Evolutionary conservation across 2,329 filamentous ascomycete species (phyloP), one percentile per base, ranked within the genome.

Genomic region (Fusarium agapanthi): DNA sequence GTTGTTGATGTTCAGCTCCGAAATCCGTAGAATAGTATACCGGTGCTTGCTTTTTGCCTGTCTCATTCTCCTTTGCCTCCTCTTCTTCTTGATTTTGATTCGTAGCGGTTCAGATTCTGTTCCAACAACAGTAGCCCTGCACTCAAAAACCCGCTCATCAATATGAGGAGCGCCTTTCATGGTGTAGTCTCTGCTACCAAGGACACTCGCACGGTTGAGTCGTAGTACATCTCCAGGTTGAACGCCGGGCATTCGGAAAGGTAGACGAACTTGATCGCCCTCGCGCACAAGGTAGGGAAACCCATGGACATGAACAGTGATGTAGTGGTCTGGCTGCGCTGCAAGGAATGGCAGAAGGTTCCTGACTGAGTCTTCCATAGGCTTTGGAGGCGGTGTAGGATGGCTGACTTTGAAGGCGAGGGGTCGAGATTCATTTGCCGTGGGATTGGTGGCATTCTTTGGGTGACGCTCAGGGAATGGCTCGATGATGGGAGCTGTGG

Each of bases 171-270:
- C 84, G 10, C 93, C 93, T 81, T 95, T 93, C 72, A 98, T 86
- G 10, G 95, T 98, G 83, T 93, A 97, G 81, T 98, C 95, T 72
- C 96, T 88, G 75, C 92, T 95, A 34, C 96, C 96, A 48, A 99
- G 84, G 60, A 92, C 86, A 44, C 90, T 92, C 30, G 95, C 96
- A 62, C 95, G 92, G 84, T 97, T 95, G 65, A 99, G 88, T 12
- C 95, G 93, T 67, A 99, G 87, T 41, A 97, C 86, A 80, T 98
- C 95, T 35, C 96, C 96, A 2, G 95, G 91, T 13, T 87, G 83
- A 10, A 94, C 93, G 32, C 88, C 90, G 6, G 91, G 89, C 90
- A 96, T 94, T 77, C 88, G 88, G 85, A 95, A 95, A 11, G 93
- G 93, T 58, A 96, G 89, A 40, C 93, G 92, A 56, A 96, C 82